Evolutionary conservation across 768 basidiomycete species (phyloP), one percentile per base, ranked within the genome.

Genomic region (Trichaptum fuscoviolaceum): DNA sequence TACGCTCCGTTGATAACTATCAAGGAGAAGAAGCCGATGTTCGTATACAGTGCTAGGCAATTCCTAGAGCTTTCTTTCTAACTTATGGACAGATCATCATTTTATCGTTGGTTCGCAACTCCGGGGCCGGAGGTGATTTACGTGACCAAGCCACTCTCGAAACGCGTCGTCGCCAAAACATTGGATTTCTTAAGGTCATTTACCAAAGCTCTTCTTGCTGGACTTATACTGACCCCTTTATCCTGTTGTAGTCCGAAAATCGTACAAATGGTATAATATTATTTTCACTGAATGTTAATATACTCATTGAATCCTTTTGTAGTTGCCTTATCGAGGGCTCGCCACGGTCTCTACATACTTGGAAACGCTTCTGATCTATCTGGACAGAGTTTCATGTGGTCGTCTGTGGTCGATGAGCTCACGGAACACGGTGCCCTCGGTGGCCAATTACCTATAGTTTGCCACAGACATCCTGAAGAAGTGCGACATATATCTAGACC

Each of bases 1-100:
- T 93, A 6, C 83, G 91, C 6, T 92, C 91, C 0, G 84, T 93
- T 1, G 91, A 93, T 68, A 91, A 88, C 63, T 93, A 85, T 71
- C 92, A 93, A 74, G 91, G 90, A 1, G 85, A 89, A 67, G 90
- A 91, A 76, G 87, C 84, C 1, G 84, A 81, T 71, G 85, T 84
- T 69, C 20, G 72, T 60, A n/a, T 18, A n/a, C 15, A 20, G 10
- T 6, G 1, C 24, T 57, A 42, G 25, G 4, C 65, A 18, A 18
- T 18, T 20, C 17, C 10, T 34, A 9, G 66, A 42, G 35, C 66
- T 23, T 8, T 57, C 25, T 30, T 26, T 36, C 25, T 63, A 66
- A 58, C 1, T 65, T 62, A n/a, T 12, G 5, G 10, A 27, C 67
- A 88, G 79, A 83, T 92, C 64, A 84, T 92, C 35, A 90, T 93